Percentiles rank a stretch among this genome's conserved stretches.
phyloP scores from a whole-genome alignment of 352 stramenopile genomes.

The Pythium chondricola region DNA sequence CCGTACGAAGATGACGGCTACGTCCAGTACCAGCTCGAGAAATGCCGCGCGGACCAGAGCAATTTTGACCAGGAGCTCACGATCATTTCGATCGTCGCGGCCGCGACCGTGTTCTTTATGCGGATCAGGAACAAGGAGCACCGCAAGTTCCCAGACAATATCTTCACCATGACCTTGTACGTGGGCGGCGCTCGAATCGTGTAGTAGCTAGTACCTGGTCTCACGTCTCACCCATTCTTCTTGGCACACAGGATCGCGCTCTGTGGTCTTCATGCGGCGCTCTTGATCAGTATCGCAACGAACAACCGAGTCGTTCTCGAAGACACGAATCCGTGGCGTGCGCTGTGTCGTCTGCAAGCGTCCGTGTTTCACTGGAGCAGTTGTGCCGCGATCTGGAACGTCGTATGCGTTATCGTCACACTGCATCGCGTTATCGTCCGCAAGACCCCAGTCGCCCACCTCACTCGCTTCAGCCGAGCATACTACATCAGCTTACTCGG shows the following conservation, averaged over 20 bases:
- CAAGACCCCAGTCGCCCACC: constrained; percentile 17
- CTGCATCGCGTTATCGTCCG: constrained; percentile 22
- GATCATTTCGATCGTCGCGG: constrained; percentile 21
- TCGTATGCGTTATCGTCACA: constrained; percentile 17
- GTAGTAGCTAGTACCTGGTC: no score
- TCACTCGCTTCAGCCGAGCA: constrained; percentile 11
- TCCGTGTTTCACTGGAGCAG: constrained; percentile 27
- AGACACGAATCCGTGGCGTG: constrained; percentile 14
- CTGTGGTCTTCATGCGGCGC: constrained; percentile 21
- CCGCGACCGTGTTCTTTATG: constrained; percentile 17
- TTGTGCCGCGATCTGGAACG: constrained; percentile 28
- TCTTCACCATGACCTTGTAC: constrained; percentile 26
- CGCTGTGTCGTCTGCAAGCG: constrained; percentile 22
- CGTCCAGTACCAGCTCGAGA: constrained; percentile 20
- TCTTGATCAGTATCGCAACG: constrained; percentile 27
- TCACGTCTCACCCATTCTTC: background rate
- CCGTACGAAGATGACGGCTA: constrained; percentile 20
- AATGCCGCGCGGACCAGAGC: constrained; percentile 22
- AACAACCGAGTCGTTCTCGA: constrained; percentile 21
- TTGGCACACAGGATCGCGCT: constrained; percentile 13
- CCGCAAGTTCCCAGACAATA: constrained; percentile 29
- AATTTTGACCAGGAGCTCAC: constrained; percentile 25
- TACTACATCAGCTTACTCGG: constrained; percentile 22
- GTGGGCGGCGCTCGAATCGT: background rate
- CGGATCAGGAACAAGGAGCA: constrained; percentile 24